Percentiles rank a stretch among this genome's conserved stretches.
phyloP scores from a whole-genome alignment of 1,284 basidiomycete genomes.

The Fomitopsis schrenkii region DNA sequence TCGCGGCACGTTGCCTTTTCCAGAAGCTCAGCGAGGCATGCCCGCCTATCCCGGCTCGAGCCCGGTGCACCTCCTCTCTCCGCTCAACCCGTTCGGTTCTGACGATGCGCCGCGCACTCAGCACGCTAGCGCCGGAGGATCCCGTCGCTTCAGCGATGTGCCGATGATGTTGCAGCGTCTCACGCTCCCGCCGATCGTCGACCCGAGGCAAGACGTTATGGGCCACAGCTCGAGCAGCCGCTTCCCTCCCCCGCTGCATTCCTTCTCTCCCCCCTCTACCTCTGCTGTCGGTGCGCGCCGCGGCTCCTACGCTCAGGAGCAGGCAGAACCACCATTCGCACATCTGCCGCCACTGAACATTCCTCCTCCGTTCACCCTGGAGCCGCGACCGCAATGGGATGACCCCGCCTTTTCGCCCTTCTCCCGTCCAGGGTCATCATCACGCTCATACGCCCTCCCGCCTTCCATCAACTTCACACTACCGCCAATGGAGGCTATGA shows the following conservation, averaged over 20 bases:
- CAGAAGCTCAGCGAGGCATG: neutral
- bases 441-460: conserved; percentile 9
- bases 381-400: conserved; percentile 63
- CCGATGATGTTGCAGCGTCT: conserved; percentile 9
- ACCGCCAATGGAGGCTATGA: neutral
- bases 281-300: conserved; percentile 4
- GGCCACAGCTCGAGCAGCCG: conserved; percentile 1
- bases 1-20: neutral
- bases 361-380: conserved; percentile 62
- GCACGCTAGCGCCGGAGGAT: conserved; percentile 6
- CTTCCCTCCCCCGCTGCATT: conserved; percentile 2
- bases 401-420: conserved; percentile 29
- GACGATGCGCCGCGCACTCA: conserved; percentile 18
- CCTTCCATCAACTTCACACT: neutral
- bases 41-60: neutral
- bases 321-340: conserved; percentile 31
- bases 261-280: neutral
- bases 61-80: neutral
- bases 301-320: conserved; percentile 4
- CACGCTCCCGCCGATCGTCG: conserved; percentile 21
- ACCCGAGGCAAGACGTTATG: conserved; percentile 6
- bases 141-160: conserved; percentile 1
- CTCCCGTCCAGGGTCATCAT: conserved; percentile 18
- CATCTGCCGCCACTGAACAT: conserved; percentile 43
- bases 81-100: conserved; percentile 17